Evolutionary conservation across 2,329 filamentous ascomycete species (phyloP).

Genomic region (Pleomassaria siparia): DNA sequence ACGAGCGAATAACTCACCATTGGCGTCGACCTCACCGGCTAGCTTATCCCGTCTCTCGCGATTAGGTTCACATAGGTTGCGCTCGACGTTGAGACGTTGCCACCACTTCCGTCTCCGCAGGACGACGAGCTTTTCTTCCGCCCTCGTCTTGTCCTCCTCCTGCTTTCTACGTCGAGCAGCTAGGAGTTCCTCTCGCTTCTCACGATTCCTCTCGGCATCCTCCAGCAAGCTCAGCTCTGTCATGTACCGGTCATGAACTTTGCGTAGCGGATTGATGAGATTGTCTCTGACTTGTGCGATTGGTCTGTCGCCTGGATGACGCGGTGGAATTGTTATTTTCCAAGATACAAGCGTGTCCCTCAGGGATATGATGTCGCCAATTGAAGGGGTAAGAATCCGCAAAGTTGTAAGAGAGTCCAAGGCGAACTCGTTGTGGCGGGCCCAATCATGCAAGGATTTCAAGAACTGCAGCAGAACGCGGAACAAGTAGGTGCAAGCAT

Average conservation of each 20-base stretch:
- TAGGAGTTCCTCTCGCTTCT: constrained; percentile 8
- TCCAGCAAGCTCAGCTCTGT: constrained; percentile 10
- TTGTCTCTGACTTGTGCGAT: constrained; percentile 24
- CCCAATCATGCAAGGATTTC: constrained; percentile 18
- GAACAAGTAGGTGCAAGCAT: constrained; percentile 32
- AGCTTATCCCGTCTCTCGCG: constrained; percentile 7
- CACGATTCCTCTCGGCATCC: constrained; percentile 7
- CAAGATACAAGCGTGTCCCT: constrained; percentile 26
- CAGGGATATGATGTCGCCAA: constrained; percentile 22
- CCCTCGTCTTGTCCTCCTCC: constrained; percentile 4
- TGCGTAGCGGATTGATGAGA: constrained; percentile 31
- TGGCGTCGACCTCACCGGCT: constrained; percentile 38
- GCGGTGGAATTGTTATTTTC: constrained; percentile 18
- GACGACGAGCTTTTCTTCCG: background rate
- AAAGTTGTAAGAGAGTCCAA: constrained; percentile 16
- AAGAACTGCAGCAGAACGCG: constrained; percentile 19
- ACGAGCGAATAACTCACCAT: constrained; percentile 44
- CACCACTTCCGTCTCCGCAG: constrained; percentile 23
- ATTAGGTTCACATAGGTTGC: constrained; percentile 30
- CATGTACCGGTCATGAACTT: constrained; percentile 8
- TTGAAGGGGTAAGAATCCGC: constrained; percentile 18
- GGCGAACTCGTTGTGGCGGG: constrained; percentile 8
- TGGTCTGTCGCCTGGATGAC: constrained; percentile 19
- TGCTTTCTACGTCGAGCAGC: constrained; percentile 4
- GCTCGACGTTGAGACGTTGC: constrained; percentile 30